Base-by-base conservation (phyloP, 306 rosid species). In the Prunus dulcis region DNA sequence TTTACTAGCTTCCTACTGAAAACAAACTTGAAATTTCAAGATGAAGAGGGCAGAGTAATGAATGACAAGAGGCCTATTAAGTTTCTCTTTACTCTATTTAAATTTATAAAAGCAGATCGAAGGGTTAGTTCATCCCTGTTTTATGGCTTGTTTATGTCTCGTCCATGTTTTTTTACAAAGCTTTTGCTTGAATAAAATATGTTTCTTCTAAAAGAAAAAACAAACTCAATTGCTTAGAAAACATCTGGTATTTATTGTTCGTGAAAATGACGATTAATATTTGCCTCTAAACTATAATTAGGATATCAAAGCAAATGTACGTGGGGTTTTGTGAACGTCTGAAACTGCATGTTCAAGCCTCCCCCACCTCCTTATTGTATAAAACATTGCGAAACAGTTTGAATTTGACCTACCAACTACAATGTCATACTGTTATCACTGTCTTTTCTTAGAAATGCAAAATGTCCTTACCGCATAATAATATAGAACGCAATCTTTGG, bases 401-500 rank as follows among this genome's bases (percentile, higher is more conserved):
- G 25, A 56, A n/a, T 7, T 19, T n/a, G 4, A n/a, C 23, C 27
- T 10, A 56, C 61, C 61, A 56, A 56, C 25, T 56, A 56, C 12
- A 3, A 4, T 51, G 9, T 56, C 61, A 19, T 2, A 56, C 13
- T 56, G 12, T 19, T 56, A 19, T 55, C 23, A 55, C 25, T n/a
- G 61, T n/a, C 14, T 55, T 22, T n/a, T 38, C 43, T 38, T 6
- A 38, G 2, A 55, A 55, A 55, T 55, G 27, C 27, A 55, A 55
- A 55, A 55, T 55, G 61, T n/a, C 13, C 61, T n/a, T 56, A 56
- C 12, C 27, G 10, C 52, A 47, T 1, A 2, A 47, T 89, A 80
- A 69, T 91, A 62, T 85, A 3, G 67, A 30, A 30, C 3, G 17
- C n/a, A 14, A 3, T 30, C 46, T 30, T 63, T 38, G 4, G 46